Conservation (phyloP, 345 rosid species). For the Iberis pinnata region DNA sequence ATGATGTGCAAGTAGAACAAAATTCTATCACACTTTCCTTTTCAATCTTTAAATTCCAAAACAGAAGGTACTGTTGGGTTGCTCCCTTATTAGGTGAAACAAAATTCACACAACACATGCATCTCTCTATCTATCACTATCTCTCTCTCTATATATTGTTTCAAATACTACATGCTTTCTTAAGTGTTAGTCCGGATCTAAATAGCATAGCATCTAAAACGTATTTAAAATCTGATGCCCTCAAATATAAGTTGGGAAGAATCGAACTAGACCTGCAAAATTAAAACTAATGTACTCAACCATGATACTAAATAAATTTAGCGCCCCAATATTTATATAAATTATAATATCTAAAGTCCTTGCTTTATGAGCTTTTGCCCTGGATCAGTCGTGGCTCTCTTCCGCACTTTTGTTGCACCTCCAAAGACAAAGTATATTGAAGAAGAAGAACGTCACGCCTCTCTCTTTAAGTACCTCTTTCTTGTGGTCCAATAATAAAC, state of each 20-base stretch:
- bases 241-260: too few species aligned
- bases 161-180: conserved; percentile 20
- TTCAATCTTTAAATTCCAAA: conserved; percentile 33
- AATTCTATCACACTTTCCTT: conserved; percentile 27
- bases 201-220: too few species aligned
- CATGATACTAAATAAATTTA: too few species aligned
- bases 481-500: conserved; percentile 28
- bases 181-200: too few species aligned
- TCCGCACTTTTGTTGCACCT: conserved; percentile 39
- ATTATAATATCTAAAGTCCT: too few species aligned
- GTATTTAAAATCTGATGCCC: too few species aligned
- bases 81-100: conserved; percentile 45
- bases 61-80: conserved; percentile 36
- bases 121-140: conserved; percentile 12
- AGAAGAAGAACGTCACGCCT: conserved; percentile 32
- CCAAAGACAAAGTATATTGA: conserved; percentile 10
- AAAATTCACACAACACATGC: conserved; percentile 21
- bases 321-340: too few species aligned
- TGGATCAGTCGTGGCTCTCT: too few species aligned
- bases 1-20: conserved; percentile 29
- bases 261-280: too few species aligned
- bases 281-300: too few species aligned
- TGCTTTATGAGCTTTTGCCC: too few species aligned
- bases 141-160: conserved; percentile 21
- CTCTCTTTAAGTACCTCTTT: conserved; percentile 19